Base-by-base conservation (phyloP, 108 stramenopile genomes). In the Cafeteria roenbergensis region DNA sequence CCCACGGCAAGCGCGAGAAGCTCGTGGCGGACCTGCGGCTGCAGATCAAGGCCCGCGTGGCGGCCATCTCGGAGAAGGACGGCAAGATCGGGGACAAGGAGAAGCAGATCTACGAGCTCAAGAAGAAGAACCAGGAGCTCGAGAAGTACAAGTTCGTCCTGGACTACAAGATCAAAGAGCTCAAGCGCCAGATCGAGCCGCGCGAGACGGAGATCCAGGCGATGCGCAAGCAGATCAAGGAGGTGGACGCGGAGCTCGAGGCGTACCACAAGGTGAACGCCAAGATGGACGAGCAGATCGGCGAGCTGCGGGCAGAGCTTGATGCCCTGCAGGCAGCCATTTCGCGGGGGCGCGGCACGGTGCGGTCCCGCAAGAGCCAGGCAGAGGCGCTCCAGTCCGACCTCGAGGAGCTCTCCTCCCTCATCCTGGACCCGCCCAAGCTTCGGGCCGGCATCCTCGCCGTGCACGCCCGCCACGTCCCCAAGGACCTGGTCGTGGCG, bases 141-240 rank as follows among this genome's bases (percentile, higher is more conserved):
- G 83, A 84, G 57, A 84, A 84, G 56, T 84, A 82, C 70, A 84
- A 84, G 69, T 84, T 84, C 51, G 81, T 84, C 21, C 64, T 84
- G 17, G 81, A 84, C 57, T 84, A 77, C 67, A 82, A 82, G 69
- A 84, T 84, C 66, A 73, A 76, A 42, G 83, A 84, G 75, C 56
- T 84, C 34, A 84, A 84, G 66, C 73, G 79, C 26, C 83, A 84
- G 66, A 82, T 84, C 53, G 83, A 84, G 70, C 83, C 83, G n/a
- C 76, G 83, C 9, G 80, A 84, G 69, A 66, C 62, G 35, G 83
- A 84, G 72, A 84, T 84, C 30, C 66, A 55, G 29, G 72, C 57
- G 58, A 82, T 81, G 81, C 70, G 77, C 48, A 60, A 73, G 42
- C 76, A 84, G 61, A 82, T 84, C 61, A 84, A 84, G 69, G 70